Conservation (phyloP, 2,329 filamentous ascomycete species). For the Sarocladium oryzae region DNA sequence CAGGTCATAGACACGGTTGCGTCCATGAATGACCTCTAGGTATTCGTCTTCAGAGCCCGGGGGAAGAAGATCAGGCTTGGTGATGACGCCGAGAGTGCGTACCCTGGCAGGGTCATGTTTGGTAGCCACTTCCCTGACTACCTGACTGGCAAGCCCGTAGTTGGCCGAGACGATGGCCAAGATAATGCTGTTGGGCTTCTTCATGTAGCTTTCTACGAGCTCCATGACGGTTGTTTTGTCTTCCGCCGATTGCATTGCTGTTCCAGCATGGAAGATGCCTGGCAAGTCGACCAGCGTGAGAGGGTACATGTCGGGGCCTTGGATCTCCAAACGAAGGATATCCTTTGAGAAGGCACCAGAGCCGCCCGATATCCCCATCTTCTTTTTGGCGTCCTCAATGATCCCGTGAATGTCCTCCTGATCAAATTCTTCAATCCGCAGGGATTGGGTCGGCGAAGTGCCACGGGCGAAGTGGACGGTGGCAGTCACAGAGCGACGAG, state of each 20-base stretch:
- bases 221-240: slow-evolving; percentile 27
- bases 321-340: slow-evolving; percentile 39
- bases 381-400: slow-evolving; percentile 43
- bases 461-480: slow-evolving; percentile 31
- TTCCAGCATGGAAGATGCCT: slow-evolving; percentile 31
- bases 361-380: slow-evolving; percentile 36
- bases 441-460: slow-evolving; percentile 12
- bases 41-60: slow-evolving; percentile 33
- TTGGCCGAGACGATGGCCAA: slow-evolving; percentile 46
- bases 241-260: slow-evolving; percentile 23
- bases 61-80: slow-evolving; percentile 42
- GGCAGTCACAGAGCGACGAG: slow-evolving; percentile 30
- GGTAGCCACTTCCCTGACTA: slow-evolving; percentile 38
- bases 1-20: slow-evolving; percentile 21
- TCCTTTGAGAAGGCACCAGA: slow-evolving; percentile 35
- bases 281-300: slow-evolving; percentile 51
- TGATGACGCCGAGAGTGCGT: slow-evolving; percentile 52
- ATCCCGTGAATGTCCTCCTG: slow-evolving; percentile 37
- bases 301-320: slow-evolving; percentile 34
- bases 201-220: slow-evolving; percentile 47
- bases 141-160: slow-evolving; percentile 44
- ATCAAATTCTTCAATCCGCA: slow-evolving; percentile 27
- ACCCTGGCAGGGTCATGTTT: slow-evolving; percentile 33
- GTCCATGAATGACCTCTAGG: slow-evolving; percentile 21
- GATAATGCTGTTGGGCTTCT: slow-evolving; percentile 51